Base-by-base conservation (phyloP, 441 rosid genomes). In the Brassica balearica region DNA sequence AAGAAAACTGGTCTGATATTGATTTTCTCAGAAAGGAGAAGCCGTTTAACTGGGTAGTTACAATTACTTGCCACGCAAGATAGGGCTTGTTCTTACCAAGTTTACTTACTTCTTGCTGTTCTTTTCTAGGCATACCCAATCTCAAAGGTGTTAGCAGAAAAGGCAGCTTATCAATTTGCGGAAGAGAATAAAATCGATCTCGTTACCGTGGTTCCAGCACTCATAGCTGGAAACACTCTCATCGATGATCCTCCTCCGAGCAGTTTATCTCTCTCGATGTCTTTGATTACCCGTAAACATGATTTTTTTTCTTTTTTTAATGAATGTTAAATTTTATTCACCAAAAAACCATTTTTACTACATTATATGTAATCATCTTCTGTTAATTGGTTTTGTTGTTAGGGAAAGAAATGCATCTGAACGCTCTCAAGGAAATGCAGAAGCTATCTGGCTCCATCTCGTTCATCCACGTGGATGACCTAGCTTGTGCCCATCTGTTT, bases 381-480 rank as follows among this genome's bases (percentile, higher is more conserved):
- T 19, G 19, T 19, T 19, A 19, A 19, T n/a, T 65, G 65, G 64
- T 65, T 62, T 8, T 69, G 75, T 68, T 82, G 70, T 88, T 53
- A 91, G 97, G 97, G 32, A 82, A 90, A 2, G 91, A 90, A 48
- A 85, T 87, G 85, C 68, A 86, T 60, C 62, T 86, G 60, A 86
- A 69, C 7, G 93, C 68, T 4, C 66, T 95, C 81, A 91, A 89
- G 66, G 97, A 91, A 1, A 91, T 93, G 97, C 96, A 95, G 74
- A 87, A 86, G 89, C 71, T 87, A 77, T 91, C 97, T 5, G 98
- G 99, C n/a, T 95, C 95, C 1, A 80, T 93, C 80, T 89, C 96
- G 25, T 72, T 91, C 3, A 11, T 89, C 2, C 97, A 95, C 61
- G 97, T 95, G 11, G 88, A 87, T 62, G 97, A 95, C 61, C 89